Percentiles rank a stretch among this genome's conserved stretches.
phyloP scores from a whole-genome alignment of 2,329 filamentous ascomycete genomes.

The Karstenula rhodostoma region DNA sequence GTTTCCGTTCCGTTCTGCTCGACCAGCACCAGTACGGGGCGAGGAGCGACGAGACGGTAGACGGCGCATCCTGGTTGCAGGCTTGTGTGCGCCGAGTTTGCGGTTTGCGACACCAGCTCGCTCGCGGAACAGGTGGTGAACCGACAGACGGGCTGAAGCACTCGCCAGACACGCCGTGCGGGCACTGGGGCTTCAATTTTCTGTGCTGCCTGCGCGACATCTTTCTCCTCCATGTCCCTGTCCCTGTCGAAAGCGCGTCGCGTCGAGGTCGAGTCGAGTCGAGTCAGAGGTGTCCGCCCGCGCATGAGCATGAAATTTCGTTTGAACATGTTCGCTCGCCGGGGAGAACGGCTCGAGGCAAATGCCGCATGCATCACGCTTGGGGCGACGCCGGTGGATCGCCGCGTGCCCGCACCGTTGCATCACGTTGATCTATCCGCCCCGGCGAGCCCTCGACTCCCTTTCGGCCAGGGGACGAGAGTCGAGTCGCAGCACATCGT shows the following conservation, averaged over 20 bases:
- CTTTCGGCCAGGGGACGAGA: constrained; percentile 1
- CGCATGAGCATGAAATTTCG: constrained; percentile 28
- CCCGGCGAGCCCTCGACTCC: constrained; percentile 6
- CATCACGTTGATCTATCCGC: constrained; percentile 13
- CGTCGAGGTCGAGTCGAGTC: neutral
- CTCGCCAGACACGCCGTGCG: constrained; percentile 13
- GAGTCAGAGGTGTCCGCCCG: constrained; percentile 2
- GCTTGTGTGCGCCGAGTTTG: too few species aligned
- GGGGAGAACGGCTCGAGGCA: constrained; percentile 16
- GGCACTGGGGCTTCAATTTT: too few species aligned
- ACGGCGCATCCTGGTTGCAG: too few species aligned
- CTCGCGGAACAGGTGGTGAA: neutral
- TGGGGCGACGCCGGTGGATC: constrained; percentile 18
- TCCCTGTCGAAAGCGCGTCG: constrained; percentile 13
- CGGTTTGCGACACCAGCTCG: neutral
- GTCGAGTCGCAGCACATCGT: neutral
- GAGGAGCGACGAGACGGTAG: neutral
- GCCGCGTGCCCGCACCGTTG: constrained; percentile 7
- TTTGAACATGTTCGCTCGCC: constrained; percentile 45
- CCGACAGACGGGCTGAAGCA: constrained; percentile 13
- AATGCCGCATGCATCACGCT: constrained; percentile 16
- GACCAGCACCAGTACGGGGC: neutral
- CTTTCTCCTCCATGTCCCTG: neutral
- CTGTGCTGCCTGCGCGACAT: constrained; percentile 19
- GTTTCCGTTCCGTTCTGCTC: neutral